These are phyloP conservation scores for Pinus taeda DNA, from an alignment of 75 land plant genomes.

Conservation along the genomic window DNA sequence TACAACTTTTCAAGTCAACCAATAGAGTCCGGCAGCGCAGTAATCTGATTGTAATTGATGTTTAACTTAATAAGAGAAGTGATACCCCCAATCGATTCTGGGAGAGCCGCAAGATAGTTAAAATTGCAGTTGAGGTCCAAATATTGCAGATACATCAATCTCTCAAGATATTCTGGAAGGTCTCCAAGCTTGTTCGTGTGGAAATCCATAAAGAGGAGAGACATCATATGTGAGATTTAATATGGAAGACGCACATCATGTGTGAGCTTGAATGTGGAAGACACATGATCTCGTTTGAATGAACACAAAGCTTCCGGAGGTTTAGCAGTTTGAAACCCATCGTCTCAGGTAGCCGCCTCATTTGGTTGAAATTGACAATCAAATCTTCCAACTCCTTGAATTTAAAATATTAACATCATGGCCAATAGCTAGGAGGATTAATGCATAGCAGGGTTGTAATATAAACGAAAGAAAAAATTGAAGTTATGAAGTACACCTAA, in stretches of 20 bases:
- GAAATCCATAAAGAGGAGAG: conserved; percentile 57
- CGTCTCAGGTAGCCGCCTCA: background rate
- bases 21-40: conserved; percentile 51
- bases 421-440: no score
- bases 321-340: conserved; percentile 13
- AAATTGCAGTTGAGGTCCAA: conserved; percentile 76
- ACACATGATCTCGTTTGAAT: conserved; percentile 63
- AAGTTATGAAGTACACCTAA: no score
- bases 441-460: no score
- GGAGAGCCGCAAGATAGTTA: conserved; percentile 44
- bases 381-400: background rate
- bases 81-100: conserved; percentile 70
- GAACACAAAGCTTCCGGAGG: conserved; percentile 60
- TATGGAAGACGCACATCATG: conserved; percentile 18
- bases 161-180: conserved; percentile 71
- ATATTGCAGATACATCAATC: conserved; percentile 51
- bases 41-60: conserved; percentile 60
- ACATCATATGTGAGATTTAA: no score
- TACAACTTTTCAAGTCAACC: conserved; percentile 64
- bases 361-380: conserved; percentile 7
- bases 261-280: conserved; percentile 73
- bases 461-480: no score
- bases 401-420: no score
- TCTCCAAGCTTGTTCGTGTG: conserved; percentile 72
- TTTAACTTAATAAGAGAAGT: conserved; percentile 43